Percentiles rank a stretch among this genome's conserved stretches.
These are phyloP conservation scores for Phytophthora cactorum DNA, from an alignment of 352 stramenopile species.

Conservation along the genomic window DNA sequence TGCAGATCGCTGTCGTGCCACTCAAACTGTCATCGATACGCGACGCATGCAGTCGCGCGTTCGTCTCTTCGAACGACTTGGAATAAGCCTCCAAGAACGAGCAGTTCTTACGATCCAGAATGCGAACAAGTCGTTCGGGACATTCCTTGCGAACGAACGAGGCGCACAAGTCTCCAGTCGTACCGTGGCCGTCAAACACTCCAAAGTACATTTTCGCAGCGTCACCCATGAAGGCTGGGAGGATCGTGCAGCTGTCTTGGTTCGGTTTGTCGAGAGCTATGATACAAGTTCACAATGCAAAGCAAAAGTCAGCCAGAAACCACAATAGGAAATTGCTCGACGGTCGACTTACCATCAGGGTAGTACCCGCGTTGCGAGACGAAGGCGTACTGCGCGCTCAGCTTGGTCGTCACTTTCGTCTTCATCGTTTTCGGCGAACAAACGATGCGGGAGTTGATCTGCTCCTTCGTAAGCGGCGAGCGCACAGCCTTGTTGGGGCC, in stretches of 20 bases:
- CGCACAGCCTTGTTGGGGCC: conserved; percentile 45
- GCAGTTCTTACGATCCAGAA: conserved; percentile 82
- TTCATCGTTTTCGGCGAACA: conserved; percentile 75
- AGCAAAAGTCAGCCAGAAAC: neutral
- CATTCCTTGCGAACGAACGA: conserved; percentile 89
- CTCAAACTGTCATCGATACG: conserved; percentile 95
- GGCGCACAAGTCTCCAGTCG: conserved; percentile 82
- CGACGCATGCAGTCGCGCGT: conserved; percentile 83
- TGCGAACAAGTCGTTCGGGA: conserved; percentile 71
- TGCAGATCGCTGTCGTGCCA: conserved; percentile 95
- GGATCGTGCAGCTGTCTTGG: conserved; percentile 94
- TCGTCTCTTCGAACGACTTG: conserved; percentile 87
- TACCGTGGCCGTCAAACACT: conserved; percentile 89
- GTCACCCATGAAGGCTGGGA: conserved; percentile 82
- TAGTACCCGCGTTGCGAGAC: conserved; percentile 96
- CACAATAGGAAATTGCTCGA: neutral
- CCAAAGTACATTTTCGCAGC: conserved; percentile 86
- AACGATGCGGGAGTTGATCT: conserved; percentile 87
- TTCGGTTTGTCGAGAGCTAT: conserved; percentile 95
- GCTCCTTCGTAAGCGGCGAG: conserved; percentile 80
- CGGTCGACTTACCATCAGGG: conserved; percentile 71
- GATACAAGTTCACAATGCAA: neutral
- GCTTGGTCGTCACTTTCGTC: conserved; percentile 64
- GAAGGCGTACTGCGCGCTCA: conserved; percentile 90
- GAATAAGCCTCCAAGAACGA: conserved; percentile 86